phyloP scores from a whole-genome alignment of 2,329 filamentous ascomycete species.

The Arthrobotrys megalospora region DNA sequence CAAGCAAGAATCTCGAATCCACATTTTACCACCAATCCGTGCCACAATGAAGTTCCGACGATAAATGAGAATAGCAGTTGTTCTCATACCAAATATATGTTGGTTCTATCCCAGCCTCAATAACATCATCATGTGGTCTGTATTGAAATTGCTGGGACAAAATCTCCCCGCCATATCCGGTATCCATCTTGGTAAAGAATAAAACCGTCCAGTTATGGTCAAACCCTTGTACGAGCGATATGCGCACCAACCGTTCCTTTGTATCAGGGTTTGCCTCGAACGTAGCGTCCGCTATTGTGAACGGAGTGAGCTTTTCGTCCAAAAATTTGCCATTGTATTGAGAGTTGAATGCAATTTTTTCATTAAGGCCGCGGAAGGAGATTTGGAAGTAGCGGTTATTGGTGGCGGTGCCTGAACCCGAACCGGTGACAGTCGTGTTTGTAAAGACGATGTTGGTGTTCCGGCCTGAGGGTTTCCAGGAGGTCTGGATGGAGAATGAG shows the following conservation, averaged over 20 bases:
- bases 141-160: background rate
- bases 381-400: background rate
- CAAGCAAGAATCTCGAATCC: background rate
- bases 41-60: background rate
- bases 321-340: background rate
- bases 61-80: background rate
- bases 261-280: background rate
- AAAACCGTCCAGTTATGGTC: background rate
- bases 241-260: constrained; percentile 5
- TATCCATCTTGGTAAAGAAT: background rate
- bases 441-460: background rate
- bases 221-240: background rate
- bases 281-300: background rate
- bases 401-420: background rate
- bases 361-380: background rate
- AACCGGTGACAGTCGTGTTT: background rate
- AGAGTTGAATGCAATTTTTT: background rate
- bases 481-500: constrained; percentile 1
- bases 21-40: background rate
- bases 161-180: background rate
- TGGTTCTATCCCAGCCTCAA: background rate
- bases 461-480: background rate
- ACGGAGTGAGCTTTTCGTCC: background rate
- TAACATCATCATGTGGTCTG: background rate
- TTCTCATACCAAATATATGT: constrained; percentile 4